Conservation (phyloP, 1,139 yeast genomes). For the Nakaseomyces kungkrabaensis region DNA sequence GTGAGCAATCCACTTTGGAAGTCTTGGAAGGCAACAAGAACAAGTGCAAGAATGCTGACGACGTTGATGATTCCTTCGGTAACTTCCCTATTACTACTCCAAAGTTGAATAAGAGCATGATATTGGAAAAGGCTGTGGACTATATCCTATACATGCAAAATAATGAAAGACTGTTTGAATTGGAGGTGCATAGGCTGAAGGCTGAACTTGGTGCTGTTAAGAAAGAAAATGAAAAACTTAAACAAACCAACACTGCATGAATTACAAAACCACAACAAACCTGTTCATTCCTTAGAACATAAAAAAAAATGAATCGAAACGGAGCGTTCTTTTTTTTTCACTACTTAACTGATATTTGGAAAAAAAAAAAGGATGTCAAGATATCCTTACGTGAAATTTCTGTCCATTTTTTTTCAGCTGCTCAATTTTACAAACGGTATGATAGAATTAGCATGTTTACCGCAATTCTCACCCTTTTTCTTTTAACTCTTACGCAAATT, state of each 20-base stretch:
- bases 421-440: neutral
- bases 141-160: slow-evolving; percentile 44
- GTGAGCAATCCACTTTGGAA: slow-evolving; percentile 49
- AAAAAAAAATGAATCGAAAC: neutral
- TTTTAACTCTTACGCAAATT: neutral
- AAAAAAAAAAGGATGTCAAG: too few species aligned
- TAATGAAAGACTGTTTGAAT: slow-evolving; percentile 32
- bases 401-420: neutral
- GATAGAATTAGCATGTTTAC: neutral
- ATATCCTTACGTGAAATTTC: neutral
- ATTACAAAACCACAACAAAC: too few species aligned
- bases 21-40: slow-evolving; percentile 31
- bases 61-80: slow-evolving; percentile 3
- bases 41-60: slow-evolving; percentile 5
- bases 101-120: slow-evolving; percentile 52
- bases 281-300: too few species aligned
- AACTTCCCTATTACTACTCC: slow-evolving; percentile 19
- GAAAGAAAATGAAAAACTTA: slow-evolving; percentile 4
- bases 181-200: slow-evolving; percentile 28
- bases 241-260: neutral
- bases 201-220: slow-evolving; percentile 26
- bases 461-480: neutral
- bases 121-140: slow-evolving; percentile 55
- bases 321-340: neutral
- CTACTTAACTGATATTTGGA: too few species aligned